Base-by-base conservation (phyloP, 1,284 basidiomycete genomes). In the Cutaneotrichosporon sp. region DNA sequence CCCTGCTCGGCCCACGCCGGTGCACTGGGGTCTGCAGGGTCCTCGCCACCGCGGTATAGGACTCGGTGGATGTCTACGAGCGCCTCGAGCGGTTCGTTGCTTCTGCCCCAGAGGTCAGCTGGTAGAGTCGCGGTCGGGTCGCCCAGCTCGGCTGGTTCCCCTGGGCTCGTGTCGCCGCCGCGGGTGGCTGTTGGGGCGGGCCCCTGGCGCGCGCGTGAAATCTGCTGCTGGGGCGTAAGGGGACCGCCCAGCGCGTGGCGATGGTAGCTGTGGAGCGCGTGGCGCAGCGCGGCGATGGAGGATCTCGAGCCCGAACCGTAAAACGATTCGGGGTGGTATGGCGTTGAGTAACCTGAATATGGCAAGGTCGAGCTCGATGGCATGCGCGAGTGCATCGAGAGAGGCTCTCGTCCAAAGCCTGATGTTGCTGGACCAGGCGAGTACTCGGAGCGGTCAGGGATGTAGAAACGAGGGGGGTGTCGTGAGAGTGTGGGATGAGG, bases 11-110 rank as follows among this genome's bases (percentile, higher is more conserved):
- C 59, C 71, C 72, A 75, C 7, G 46, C 49, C n/a, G 63, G 56
- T 31, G 60, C 53, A 32, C 56, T 63, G 30, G 57, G 56, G 18
- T 21, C 55, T 3, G 31, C 58, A 7, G 60, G 49, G 62, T 74
- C 72, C 60, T 73, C 73, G 36, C 65, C 67, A 18, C 77, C 77
- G 11, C 75, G 63, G 68, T 79, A 79, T 50, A 79, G 56, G 13
- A 77, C 75, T 18, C 77, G 59, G 64, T 79, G 77, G 16, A 79
- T 76, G 47, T 79, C 77, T 26, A 76, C 69, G 46, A 77, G 58
- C 13, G 75, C 74, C 56, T 77, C 73, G 65, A 78, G 72, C 49
- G 70, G 67, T 61, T 67, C 69, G 63, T 42, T 58, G 16, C 47
- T 58, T 8, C 58, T 40, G 21, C 50, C 58, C 49, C 60, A 68